Evolutionary conservation across 1,284 basidiomycete species (phyloP), one percentile per base, ranked within the genome.

Genomic region (Marasmius tenuissimus): DNA sequence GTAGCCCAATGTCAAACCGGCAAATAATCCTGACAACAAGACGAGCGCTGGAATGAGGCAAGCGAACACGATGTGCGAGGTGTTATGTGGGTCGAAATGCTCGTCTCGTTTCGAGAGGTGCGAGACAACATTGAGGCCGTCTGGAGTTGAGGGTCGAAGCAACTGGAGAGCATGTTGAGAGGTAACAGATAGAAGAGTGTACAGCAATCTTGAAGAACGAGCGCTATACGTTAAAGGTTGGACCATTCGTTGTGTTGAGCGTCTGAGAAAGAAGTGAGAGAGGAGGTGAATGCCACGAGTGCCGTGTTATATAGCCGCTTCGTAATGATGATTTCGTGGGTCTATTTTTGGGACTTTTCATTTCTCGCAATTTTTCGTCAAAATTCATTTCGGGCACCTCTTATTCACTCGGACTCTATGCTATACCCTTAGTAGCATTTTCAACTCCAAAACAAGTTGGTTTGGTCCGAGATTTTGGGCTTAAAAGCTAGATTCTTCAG

Each of bases 11-110:
- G 60, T 64, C 56, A 55, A 69, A 68, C 80, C 80, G 74, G 81
- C 80, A 75, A 82, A 87, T 69, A 87, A 62, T 73, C 86, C 86
- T 67, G 85, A 87, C 63, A 85, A 67, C 70, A 86, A 70, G 69
- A 87, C 86, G 67, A 87, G 82, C 45, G 86, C 65, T 60, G 86
- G 86, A 59, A 87, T 86, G 71, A 88, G 83, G 61, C 78, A 70
- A 33, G 76, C 80, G 64, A 83, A 84, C 48, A 76, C 74, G 70
- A 84, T 79, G 68, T 74, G 74, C 60, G 73, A 68, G n/a, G 73
- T 61, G 33, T 70, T 65, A 63, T 76, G 70, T 6, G 72, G 69
- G 61, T 76, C 65, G 54, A 74, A 69, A 22, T 71, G 60, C 12
- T 61, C 67, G 11, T 71, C 70, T 58, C 78, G 72, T 64, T 70